Evolutionary conservation across 1,284 basidiomycete genomes (phyloP), one percentile per base, ranked within the genome.

Genomic region (Sanghuangporus baumii): DNA sequence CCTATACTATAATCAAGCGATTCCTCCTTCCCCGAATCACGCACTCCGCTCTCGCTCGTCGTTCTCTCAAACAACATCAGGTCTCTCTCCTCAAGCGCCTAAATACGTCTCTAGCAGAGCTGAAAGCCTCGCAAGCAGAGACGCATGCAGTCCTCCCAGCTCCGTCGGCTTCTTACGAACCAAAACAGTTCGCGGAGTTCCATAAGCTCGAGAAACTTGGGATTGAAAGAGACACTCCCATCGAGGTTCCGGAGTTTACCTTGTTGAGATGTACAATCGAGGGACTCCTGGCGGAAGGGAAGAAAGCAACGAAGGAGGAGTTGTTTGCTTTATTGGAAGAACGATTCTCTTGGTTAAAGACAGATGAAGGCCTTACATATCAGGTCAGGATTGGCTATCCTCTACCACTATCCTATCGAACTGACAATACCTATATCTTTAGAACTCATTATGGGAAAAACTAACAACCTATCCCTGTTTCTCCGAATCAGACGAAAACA

Each of bases 21-120:
- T 83, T 85, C 68, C 74, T 91, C 41, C 79, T 90, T 41, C 89
- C 89, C 6, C 83, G 82, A 40, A 79, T 92, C 12, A 73, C 79
- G 0, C 78, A 77, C 57, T 84, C 86, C 1, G 80, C 79, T 48
- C 71, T 81, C 41, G 88, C 89, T 6, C 82, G 89, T 37, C 77
- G 77, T 60, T 80, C 85, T 3, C 73, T 91, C 54, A 81, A 78
- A 59, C 71, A 74, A 2, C 87, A 90, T 68, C 87, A 88, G 59
- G 74, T 79, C 16, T 72, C 75, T 1, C 78, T 89, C 16, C 71
- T 90, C 16, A 69, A 74, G 6, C 80, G 77, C 62, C 74, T 91
- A 26, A 81, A 79, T 11, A 71, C 74, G 2, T 87, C 86, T 20
- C 70, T 87, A 26, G 71, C 76, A 26, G 70, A 76, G 5, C 71